Percentiles rank a stretch among this genome's conserved stretches.
These are phyloP conservation scores for Lipomyces orientalis DNA, from an alignment of 805 yeast genomes.

Conservation along the genomic window DNA sequence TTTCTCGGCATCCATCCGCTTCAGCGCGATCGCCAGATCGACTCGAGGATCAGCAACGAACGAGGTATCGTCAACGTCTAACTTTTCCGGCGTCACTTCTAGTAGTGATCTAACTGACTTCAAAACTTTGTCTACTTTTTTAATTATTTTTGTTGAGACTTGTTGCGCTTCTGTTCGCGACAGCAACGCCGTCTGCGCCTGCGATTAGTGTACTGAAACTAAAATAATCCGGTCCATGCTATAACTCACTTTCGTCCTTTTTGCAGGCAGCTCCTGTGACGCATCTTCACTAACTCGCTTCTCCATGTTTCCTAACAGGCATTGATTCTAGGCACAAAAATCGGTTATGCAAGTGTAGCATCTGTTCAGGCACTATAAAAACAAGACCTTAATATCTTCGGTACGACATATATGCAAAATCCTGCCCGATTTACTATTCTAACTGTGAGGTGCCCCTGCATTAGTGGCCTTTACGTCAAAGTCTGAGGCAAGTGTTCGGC, in stretches of 20 bases:
- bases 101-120: conserved; percentile 34
- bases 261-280: not conserved
- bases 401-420: not conserved
- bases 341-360: not conserved
- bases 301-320: not conserved
- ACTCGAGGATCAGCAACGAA: conserved; percentile 25
- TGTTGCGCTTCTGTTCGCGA: conserved; percentile 17
- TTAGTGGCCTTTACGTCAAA: not conserved
- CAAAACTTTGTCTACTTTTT: conserved; percentile 32
- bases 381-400: too few species aligned
- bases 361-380: not conserved
- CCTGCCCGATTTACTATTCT: not conserved
- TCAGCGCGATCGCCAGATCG: conserved; percentile 28
- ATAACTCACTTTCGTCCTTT: not conserved
- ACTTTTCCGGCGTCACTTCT: conserved; percentile 18
- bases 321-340: not conserved
- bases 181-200: not conserved
- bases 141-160: conserved; percentile 36
- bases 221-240: not conserved
- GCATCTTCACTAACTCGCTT: not conserved
- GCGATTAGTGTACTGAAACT: not conserved
- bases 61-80: conserved; percentile 26
- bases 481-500: not conserved
- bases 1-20: conserved; percentile 23
- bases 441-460: not conserved